Evolutionary conservation across 1,139 yeast species (phyloP).

Genomic region (Tardiomyces blankii): DNA sequence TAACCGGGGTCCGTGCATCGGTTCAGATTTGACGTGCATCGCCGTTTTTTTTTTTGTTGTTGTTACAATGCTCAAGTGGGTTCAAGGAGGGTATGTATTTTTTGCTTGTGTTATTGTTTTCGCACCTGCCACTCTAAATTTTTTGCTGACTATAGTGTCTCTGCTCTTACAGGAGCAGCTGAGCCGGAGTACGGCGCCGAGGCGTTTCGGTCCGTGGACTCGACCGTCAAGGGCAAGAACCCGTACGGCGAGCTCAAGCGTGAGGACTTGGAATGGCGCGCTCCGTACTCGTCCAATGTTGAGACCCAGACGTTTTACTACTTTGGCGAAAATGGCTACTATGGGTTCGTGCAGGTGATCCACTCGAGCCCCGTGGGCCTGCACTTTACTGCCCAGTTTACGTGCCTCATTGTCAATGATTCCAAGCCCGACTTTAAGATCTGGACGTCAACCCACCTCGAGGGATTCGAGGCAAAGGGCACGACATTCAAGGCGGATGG

Average conservation of each 20-base stretch:
- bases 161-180: slow-evolving; percentile 92
- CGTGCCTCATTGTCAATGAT: slow-evolving; percentile 63
- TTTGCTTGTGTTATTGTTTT: too few species aligned
- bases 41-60: neutral
- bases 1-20: neutral
- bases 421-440: slow-evolving; percentile 39
- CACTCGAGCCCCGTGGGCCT: slow-evolving; percentile 87
- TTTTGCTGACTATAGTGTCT: slow-evolving; percentile 28
- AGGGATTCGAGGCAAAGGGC: slow-evolving; percentile 59
- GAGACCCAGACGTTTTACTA: slow-evolving; percentile 93
- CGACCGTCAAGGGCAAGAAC: slow-evolving; percentile 42
- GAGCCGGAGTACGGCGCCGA: slow-evolving; percentile 95
- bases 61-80: neutral
- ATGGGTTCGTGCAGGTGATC: slow-evolving; percentile 89
- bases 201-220: slow-evolving; percentile 77
- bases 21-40: neutral
- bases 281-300: slow-evolving; percentile 76
- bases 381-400: slow-evolving; percentile 89
- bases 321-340: slow-evolving; percentile 46
- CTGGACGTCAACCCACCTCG: slow-evolving; percentile 89
- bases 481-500: slow-evolving; percentile 63
- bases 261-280: slow-evolving; percentile 64
- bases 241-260: slow-evolving; percentile 44
- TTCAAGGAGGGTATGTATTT: neutral
- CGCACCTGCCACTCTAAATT: too few species aligned